Evolutionary conservation across 208 protist species (phyloP).

Genomic region (Trypanosoma cruzi): DNA sequence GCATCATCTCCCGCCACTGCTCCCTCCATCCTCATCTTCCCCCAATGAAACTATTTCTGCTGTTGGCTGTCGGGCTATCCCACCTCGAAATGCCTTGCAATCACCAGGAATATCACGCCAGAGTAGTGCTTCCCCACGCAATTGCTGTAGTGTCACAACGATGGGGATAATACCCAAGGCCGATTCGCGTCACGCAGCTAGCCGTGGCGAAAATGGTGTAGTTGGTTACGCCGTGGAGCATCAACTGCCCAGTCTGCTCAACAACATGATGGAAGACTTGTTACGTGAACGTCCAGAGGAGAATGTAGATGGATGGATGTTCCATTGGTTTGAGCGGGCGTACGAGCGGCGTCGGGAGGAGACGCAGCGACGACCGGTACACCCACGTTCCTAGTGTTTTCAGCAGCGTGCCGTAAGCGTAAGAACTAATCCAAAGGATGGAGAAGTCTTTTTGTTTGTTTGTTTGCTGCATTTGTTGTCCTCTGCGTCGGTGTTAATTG

Average conservation of each 20-base stretch:
- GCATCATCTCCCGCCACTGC: slow-evolving; percentile 26
- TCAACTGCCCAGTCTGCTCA: slow-evolving; percentile 30
- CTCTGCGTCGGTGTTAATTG: not conserved
- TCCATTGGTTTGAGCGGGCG: slow-evolving; percentile 34
- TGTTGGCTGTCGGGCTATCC: not conserved
- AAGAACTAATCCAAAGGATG: not conserved
- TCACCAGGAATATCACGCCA: not conserved
- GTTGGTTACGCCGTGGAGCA: slow-evolving; percentile 30
- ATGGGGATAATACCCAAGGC: not conserved
- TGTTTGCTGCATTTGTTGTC: not conserved
- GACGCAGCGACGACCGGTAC: not conserved
- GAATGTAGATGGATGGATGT: slow-evolving; percentile 35
- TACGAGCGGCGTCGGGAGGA: not conserved
- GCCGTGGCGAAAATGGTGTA: not conserved
- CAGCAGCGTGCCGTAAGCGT: not conserved
- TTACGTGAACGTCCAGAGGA: slow-evolving; percentile 23
- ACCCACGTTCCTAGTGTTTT: not conserved
- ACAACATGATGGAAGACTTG: slow-evolving; percentile 31
- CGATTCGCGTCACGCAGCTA: not conserved
- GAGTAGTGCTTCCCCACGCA: slow-evolving; percentile 10
- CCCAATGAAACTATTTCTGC: not conserved
- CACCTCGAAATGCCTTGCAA: not conserved
- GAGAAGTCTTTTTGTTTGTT: not conserved
- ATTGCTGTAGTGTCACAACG: slow-evolving; percentile 25
- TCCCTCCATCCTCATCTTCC: not conserved